Percentiles rank a stretch among this genome's conserved stretches.
Conservation (phyloP, 352 stramenopile species). For the Pythium dissotocum region DNA sequence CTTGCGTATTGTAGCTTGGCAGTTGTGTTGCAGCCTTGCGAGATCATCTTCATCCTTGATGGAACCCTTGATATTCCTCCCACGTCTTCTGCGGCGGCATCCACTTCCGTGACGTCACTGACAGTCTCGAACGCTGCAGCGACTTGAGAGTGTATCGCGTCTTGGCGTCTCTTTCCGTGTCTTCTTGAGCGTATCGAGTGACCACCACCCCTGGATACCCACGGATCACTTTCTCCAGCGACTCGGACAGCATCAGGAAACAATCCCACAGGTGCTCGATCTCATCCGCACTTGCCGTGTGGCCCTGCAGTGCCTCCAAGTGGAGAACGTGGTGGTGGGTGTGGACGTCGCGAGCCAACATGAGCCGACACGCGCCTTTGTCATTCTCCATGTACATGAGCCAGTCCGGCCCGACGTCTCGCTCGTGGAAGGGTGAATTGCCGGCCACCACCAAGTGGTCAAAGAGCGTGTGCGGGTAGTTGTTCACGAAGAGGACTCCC, state of each 20-base stretch:
- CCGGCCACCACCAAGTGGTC: constrained; percentile 15
- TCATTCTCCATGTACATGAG: neutral
- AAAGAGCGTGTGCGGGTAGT: constrained; percentile 3
- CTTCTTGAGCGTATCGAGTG: constrained; percentile 5
- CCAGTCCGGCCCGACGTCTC: constrained; percentile 3
- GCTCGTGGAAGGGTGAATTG: constrained; percentile 5
- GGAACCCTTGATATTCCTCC: neutral
- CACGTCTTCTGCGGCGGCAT: neutral
- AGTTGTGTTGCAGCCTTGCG: too few relatives aligned
- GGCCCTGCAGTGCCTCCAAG: neutral
- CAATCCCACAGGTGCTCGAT: neutral
- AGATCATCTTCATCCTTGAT: too few relatives aligned
- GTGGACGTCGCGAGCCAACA: neutral
- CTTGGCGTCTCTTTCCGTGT: neutral
- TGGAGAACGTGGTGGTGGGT: neutral
- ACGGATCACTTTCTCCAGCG: constrained; percentile 5
- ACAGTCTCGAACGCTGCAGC: neutral
- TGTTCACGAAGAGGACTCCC: constrained; percentile 9
- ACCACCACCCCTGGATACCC: neutral
- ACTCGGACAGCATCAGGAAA: neutral
- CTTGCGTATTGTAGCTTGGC: too few relatives aligned
- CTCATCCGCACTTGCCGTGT: neutral
- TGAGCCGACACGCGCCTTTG: neutral
- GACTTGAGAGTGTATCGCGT: neutral
- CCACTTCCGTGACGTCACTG: neutral